Evolutionary conservation across 2,329 filamentous ascomycete genomes (phyloP), one percentile per base, ranked within the genome.

Genomic region (Nemania diffusa): DNA sequence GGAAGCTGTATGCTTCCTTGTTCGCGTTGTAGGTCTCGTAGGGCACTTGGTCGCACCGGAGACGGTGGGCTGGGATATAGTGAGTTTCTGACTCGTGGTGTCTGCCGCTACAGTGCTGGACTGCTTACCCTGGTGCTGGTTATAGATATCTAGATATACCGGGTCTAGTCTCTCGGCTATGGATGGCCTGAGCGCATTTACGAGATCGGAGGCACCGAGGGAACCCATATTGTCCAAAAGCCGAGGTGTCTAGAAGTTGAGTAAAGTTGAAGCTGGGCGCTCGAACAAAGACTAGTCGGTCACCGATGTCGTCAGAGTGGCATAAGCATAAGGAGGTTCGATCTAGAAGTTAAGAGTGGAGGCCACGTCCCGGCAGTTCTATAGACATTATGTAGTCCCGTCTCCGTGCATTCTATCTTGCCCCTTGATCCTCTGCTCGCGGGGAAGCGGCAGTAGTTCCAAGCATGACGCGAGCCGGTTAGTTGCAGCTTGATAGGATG

Each of bases 121-220:
- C 42, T 20, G 55, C 52, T 64, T 71, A 77, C 76, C 74, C 75
- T 78, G 76, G 62, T 76, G 72, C 26, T 60, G 62, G 44, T 71
- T 84, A 78, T 85, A 85, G 59, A 85, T 80, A 59, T 82, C 77
- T 65, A 84, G 76, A 66, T 84, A 85, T 50, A 76, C 76, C 5
- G 82, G 81, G 73, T 85, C 83, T 26, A 85, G 75, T 59, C 81
- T 80, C 61, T 80, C 79, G 22, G 80, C 78, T 73, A 85, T 79
- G 5, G 81, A 80, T 22, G 83, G 81, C 69, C 84, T 82, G 62
- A 85, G 79, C 22, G 83, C 82, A 73, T 85, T 84, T 56, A 85
- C 48, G 26, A 58, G 46, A 48, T 65, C 63, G 24, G 70, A n/a
- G 26, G 52, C 50, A 11, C 74, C 68, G 66, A 51, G 61, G 24